A percentile compares a stretch with the other conserved stretches of the same genome.
These are phyloP conservation scores for Sclerospora graminicola DNA, from an alignment of 352 stramenopile genomes.

Conservation along the genomic window DNA sequence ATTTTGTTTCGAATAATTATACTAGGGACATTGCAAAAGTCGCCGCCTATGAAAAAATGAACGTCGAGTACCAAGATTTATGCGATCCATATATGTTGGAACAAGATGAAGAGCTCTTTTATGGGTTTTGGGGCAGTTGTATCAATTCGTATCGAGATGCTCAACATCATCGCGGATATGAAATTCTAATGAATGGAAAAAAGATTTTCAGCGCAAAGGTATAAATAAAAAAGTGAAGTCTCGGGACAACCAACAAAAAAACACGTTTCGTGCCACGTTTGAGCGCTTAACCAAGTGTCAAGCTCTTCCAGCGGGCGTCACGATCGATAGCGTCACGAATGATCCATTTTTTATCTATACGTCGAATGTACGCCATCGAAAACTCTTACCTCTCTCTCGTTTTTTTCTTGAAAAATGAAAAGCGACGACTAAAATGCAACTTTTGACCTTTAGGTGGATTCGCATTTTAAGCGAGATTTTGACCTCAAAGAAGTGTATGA, in stretches of 20 bases:
- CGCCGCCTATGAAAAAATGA: slow-evolving; percentile 62
- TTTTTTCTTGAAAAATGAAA: background rate
- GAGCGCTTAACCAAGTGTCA: slow-evolving; percentile 22
- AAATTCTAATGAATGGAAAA: slow-evolving; percentile 57
- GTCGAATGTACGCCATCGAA: slow-evolving; percentile 59
- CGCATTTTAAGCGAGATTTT: slow-evolving; percentile 79
- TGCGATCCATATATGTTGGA: slow-evolving; percentile 80
- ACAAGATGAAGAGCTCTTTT: slow-evolving; percentile 79
- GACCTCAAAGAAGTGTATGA: slow-evolving; percentile 72
- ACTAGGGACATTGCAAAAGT: slow-evolving; percentile 78
- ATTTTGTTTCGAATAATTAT: background rate
- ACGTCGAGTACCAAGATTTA: slow-evolving; percentile 84
- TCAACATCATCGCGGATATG: slow-evolving; percentile 62
- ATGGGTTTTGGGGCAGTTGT: slow-evolving; percentile 88
- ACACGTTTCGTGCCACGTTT: slow-evolving; percentile 36
- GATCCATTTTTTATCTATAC: slow-evolving; percentile 88
- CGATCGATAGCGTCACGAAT: slow-evolving; percentile 23
- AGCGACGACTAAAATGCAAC: background rate
- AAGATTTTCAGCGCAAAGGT: slow-evolving; percentile 11
- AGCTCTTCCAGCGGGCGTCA: slow-evolving; percentile 21
- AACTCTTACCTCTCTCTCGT: background rate
- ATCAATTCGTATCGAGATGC: slow-evolving; percentile 81
- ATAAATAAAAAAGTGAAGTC: slow-evolving; percentile 7
- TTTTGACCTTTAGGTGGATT: slow-evolving; percentile 69
- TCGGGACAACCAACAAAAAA: slow-evolving; percentile 6